Base-by-base conservation (phyloP, 805 yeast genomes). In the Wickerhamiella alocasiicola region DNA sequence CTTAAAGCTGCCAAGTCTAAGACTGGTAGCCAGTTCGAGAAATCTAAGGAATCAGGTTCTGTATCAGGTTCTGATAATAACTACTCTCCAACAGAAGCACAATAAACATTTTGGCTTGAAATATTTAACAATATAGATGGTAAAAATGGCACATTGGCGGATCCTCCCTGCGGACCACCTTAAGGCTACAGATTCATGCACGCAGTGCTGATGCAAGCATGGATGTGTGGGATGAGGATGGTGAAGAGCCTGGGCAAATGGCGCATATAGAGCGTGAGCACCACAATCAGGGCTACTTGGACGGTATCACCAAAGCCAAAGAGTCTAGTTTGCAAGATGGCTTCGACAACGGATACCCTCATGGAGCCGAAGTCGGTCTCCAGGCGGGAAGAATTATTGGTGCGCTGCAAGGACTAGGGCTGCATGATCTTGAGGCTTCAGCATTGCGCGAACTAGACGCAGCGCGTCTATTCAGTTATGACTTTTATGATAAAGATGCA, bases 201-300 rank as follows among this genome's bases (percentile, higher is more conserved):
- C 9, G 26, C 5, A 23, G 31, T 26, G 31, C 38, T 34, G 31
- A 34, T 29, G 17, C 21, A 39, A 24, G 19, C 39, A 41, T 35
- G 40, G 55, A 51, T 26, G 43, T 52, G 11, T 50, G 53, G 54
- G 53, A 39, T n/a, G 41, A 37, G 21, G 44, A 42, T 30, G 49
- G 43, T 9, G 42, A 31, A 2, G 54, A 44, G 37, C 54, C 54
- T 13, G 43, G 46, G 16, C 50, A 49, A 28, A 40, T 45, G 17
- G 47, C 36, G 2, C 44, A 46, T 9, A 48, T 64, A 2, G 49
- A 49, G 19, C 62, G 87, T 23, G 68, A 66, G 7, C 95, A 87
- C 54, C 66, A 66, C 6, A 81, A 81, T 47, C 78, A 78, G 46
- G 97, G 96, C 0, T 87, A 82, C 49, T 59, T 83, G 4, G 94